phyloP scores from a whole-genome alignment of 225 moss, liverwort and hornwort species.

The Takakia lepidozioides region DNA sequence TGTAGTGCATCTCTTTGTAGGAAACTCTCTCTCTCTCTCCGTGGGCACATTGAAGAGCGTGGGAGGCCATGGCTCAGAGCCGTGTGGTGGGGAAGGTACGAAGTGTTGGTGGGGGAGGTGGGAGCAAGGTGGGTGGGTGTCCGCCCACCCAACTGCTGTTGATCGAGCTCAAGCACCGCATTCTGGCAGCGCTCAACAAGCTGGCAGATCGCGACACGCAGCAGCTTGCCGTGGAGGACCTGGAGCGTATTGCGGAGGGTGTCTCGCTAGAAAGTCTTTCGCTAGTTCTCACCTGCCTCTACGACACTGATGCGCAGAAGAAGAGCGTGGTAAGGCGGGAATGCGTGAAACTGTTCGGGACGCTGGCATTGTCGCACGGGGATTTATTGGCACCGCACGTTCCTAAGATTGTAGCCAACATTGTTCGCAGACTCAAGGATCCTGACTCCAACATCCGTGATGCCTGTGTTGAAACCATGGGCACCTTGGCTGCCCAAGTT shows the following conservation, averaged over 20 bases:
- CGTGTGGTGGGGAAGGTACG: too few species aligned
- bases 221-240: conserved; percentile 81
- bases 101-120: not conserved
- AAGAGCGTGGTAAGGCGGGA: conserved; percentile 73
- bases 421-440: conserved; percentile 80
- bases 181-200: conserved; percentile 69
- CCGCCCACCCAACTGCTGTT: conserved; percentile 19
- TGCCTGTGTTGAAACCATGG: conserved; percentile 78
- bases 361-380: conserved; percentile 50
- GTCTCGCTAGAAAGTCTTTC: conserved; percentile 60
- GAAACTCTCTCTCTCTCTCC: too few species aligned
- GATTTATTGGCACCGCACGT: conserved; percentile 58
- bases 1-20: too few species aligned
- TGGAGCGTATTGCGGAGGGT: conserved; percentile 56
- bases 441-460: conserved; percentile 74
- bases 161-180: conserved; percentile 69
- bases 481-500: conserved; percentile 58
- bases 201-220: conserved; percentile 80
- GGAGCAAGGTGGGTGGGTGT: too few species aligned
- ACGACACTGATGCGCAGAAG: conserved; percentile 82
- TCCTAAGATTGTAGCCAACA: conserved; percentile 72
- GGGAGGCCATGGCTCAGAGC: too few species aligned
- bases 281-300: conserved; percentile 61
- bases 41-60: too few species aligned
- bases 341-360: conserved; percentile 70